Percentiles rank a stretch among this genome's conserved stretches.
phyloP scores from a whole-genome alignment of 495 filamentous ascomycete genomes.

The Aspergillus avenaceus region DNA sequence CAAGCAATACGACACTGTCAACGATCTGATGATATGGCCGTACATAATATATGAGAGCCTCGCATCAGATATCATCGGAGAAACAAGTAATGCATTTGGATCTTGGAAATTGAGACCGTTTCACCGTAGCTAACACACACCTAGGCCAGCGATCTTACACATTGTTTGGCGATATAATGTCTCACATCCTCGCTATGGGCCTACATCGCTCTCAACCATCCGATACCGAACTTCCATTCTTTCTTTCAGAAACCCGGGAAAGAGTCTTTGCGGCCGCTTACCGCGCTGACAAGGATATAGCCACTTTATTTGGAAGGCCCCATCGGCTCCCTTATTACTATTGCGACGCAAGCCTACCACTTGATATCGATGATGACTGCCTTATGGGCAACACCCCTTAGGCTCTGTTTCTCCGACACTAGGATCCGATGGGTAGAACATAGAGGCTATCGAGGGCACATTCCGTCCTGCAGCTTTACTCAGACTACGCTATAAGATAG shows the following conservation, averaged over 20 bases:
- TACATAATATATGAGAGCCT: neutral
- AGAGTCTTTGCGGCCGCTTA: slow-evolving; percentile 41
- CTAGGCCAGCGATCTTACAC: slow-evolving; percentile 32
- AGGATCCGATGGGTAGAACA: slow-evolving; percentile 40
- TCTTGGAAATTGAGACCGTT: neutral
- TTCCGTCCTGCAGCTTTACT: slow-evolving; percentile 32
- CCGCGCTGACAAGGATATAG: slow-evolving; percentile 37
- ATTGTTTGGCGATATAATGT: slow-evolving; percentile 38
- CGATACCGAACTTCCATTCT: slow-evolving; percentile 32
- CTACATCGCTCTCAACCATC: slow-evolving; percentile 11
- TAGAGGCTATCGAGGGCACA: slow-evolving; percentile 13
- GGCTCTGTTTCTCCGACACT: slow-evolving; percentile 24
- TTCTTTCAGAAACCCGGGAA: slow-evolving; percentile 38
- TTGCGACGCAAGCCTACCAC: slow-evolving; percentile 43
- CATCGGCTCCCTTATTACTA: slow-evolving; percentile 43
- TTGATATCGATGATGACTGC: slow-evolving; percentile 44
- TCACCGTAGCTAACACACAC: neutral
- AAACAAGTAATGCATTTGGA: neutral
- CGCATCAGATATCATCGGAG: neutral
- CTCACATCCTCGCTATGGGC: neutral
- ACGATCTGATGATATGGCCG: slow-evolving; percentile 3
- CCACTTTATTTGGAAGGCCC: slow-evolving; percentile 47
- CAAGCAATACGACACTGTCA: slow-evolving; percentile 1
- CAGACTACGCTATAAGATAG: slow-evolving; percentile 40
- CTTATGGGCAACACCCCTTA: slow-evolving; percentile 32